Conservation (phyloP, 441 rosid genomes). For the Capsella rubella region DNA sequence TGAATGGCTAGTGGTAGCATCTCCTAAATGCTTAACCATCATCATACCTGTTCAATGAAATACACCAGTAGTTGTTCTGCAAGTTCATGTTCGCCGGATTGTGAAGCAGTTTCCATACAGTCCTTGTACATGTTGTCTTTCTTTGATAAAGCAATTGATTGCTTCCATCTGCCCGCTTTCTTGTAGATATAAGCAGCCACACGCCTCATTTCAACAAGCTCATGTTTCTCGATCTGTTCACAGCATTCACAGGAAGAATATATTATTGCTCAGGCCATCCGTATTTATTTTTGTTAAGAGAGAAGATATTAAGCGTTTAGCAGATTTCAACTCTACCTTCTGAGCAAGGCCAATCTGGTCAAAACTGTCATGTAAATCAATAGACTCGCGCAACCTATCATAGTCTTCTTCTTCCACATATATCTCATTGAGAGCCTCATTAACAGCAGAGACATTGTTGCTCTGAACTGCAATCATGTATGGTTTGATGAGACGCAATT, state of each 20-base stretch:
- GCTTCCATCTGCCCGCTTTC: conserved; percentile 99
- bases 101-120: conserved; percentile 99
- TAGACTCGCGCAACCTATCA: conserved; percentile 93
- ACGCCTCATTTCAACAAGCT: conserved; percentile 99
- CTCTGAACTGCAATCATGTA: conserved; percentile 98
- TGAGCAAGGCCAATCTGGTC: conserved; percentile 94
- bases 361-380: conserved; percentile 85
- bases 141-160: conserved; percentile 96
- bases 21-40: background rate
- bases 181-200: conserved; percentile 99
- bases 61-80: conserved; percentile 97
- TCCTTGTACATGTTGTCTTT: conserved; percentile 92
- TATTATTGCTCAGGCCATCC: conserved; percentile 11
- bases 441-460: conserved; percentile 92
- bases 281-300: background rate
- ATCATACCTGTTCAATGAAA: conserved; percentile 88
- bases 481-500: conserved; percentile 93
- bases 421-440: conserved; percentile 93
- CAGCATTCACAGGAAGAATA: conserved; percentile 46
- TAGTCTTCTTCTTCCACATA: conserved; percentile 96
- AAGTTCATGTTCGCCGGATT: conserved; percentile 96
- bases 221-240: conserved; percentile 93
- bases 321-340: conserved; percentile 54
- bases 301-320: conserved; percentile 22
- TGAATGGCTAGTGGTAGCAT: background rate